Evolutionary conservation across 192 early-diverging fungal species (phyloP).

Genomic region (Backusella macrospora): DNA sequence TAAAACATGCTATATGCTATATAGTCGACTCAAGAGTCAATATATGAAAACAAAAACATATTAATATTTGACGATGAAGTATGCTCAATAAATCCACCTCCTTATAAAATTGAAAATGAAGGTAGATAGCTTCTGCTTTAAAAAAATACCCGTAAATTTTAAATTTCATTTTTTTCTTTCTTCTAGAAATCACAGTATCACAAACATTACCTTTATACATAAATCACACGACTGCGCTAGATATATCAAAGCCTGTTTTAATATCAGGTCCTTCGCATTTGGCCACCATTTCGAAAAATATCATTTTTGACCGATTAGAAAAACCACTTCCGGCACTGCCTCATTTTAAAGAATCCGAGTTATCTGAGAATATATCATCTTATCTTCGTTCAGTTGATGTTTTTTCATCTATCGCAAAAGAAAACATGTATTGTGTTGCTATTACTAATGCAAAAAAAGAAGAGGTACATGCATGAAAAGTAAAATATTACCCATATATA

Average conservation of each 20-base stretch:
- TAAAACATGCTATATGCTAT: too few relatives aligned
- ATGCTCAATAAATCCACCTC: neutral
- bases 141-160: neutral
- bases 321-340: neutral
- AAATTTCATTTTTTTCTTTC: neutral
- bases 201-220: neutral
- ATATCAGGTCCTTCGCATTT: neutral
- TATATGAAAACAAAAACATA: neutral
- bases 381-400: neutral
- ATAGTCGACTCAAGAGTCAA: neutral
- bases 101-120: neutral
- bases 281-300: neutral
- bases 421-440: neutral
- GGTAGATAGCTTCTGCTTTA: too few relatives aligned
- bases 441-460: neutral
- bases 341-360: neutral
- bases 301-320: neutral
- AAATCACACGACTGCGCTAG: too few relatives aligned
- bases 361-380: neutral
- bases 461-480: neutral
- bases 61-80: neutral
- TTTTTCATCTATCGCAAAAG: slow-evolving; percentile 4
- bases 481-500: neutral
- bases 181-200: neutral
- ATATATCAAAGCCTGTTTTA: neutral